Conservation (phyloP, 202 grass and related monocot genomes). For the Saccharum hybrid region DNA sequence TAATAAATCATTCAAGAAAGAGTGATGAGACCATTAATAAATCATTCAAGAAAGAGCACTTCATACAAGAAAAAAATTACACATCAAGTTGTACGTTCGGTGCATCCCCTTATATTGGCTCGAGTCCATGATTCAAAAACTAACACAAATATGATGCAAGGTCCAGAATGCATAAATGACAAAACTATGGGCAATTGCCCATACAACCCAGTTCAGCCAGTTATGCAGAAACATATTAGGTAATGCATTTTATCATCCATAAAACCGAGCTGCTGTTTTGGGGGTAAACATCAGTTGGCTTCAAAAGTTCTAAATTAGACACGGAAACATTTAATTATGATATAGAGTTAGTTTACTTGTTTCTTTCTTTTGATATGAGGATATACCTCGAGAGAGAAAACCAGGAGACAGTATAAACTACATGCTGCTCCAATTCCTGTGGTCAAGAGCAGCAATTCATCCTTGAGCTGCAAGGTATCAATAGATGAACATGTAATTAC, state of each 20-base stretch:
- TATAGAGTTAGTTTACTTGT: neutral
- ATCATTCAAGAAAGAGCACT: neutral
- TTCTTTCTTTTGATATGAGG: conserved; percentile 17
- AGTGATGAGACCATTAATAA: neutral
- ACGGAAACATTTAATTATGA: neutral
- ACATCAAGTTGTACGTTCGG: neutral
- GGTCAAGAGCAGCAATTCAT: conserved; percentile 78
- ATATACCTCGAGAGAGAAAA: conserved; percentile 72
- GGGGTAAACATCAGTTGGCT: neutral
- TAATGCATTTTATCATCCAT: neutral
- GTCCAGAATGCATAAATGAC: neutral
- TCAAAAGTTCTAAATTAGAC: neutral
- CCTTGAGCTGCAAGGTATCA: conserved; percentile 69
- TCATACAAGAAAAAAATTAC: neutral
- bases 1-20: neutral
- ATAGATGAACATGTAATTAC: neutral
- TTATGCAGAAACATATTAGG: neutral
- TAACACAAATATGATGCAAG: neutral
- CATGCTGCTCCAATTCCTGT: conserved; percentile 79
- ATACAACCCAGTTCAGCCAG: neutral
- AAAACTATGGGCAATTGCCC: neutral
- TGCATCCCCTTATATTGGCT: neutral
- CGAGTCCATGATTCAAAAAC: neutral
- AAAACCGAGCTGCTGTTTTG: neutral
- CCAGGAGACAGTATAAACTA: conserved; percentile 70